Conservation (phyloP, 108 stramenopile species). For the Aurantiochytrium sp. region DNA sequence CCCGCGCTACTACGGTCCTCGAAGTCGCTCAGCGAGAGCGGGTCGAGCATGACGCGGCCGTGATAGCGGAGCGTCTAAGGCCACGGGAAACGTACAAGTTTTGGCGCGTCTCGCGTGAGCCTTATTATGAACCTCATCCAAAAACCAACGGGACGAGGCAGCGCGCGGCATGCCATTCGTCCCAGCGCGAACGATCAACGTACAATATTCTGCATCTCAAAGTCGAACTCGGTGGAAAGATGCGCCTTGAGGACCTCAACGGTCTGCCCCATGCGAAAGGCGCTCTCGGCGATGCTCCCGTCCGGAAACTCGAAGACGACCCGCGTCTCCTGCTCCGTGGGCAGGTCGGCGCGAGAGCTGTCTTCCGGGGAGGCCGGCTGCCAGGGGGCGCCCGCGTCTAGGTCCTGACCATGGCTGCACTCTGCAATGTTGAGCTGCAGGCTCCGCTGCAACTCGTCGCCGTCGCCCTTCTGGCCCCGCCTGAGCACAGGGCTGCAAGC, state of each 20-base stretch:
- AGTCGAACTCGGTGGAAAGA: not conserved
- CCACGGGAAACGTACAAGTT: too few relatives aligned
- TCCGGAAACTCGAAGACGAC: slow-evolving; percentile 23
- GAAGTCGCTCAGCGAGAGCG: not conserved
- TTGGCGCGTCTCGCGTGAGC: too few relatives aligned
- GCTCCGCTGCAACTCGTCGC: not conserved
- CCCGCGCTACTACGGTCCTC: not conserved
- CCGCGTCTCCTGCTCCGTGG: not conserved
- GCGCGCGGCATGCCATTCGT: too few relatives aligned
- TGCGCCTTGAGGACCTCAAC: slow-evolving; percentile 22
- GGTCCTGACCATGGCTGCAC: not conserved
- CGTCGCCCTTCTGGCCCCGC: not conserved
- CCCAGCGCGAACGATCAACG: too few relatives aligned
- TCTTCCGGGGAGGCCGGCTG: not conserved
- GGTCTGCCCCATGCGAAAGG: not conserved
- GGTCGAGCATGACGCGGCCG: not conserved
- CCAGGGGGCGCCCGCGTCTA: not conserved
- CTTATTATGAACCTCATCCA: too few relatives aligned
- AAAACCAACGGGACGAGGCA: too few relatives aligned
- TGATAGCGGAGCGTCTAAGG: not conserved
- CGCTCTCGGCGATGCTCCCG: not conserved
- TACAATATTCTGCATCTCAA: slow-evolving; percentile 19
- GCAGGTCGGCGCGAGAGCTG: not conserved
- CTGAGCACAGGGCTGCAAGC: not conserved
- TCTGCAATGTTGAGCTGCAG: slow-evolving; percentile 7